phyloP scores from a whole-genome alignment of 208 protist species.

The Novymonas esmeraldas region DNA sequence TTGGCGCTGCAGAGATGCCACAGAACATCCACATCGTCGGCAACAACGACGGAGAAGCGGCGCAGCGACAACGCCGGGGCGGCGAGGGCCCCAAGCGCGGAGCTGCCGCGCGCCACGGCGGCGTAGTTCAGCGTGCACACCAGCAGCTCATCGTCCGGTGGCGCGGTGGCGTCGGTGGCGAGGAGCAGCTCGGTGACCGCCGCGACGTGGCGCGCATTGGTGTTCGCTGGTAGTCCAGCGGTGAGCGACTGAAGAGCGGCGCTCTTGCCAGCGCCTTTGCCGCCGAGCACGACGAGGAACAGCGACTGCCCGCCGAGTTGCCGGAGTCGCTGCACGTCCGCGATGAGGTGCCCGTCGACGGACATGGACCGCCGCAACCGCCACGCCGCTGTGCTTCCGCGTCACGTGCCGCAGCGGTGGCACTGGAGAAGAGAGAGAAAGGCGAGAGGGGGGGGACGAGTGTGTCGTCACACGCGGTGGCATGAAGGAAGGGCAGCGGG shows the following conservation, averaged over 20 bases:
- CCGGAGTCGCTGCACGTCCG: conserved; percentile 30
- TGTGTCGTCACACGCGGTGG: too few species aligned
- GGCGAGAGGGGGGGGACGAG: too few species aligned
- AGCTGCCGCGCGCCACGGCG: conserved; percentile 4
- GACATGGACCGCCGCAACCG: conserved; percentile 25
- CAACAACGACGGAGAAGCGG: conserved; percentile 49
- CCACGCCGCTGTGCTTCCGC: too few species aligned
- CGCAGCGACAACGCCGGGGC: neutral
- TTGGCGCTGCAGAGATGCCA: conserved; percentile 47
- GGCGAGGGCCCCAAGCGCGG: neutral
- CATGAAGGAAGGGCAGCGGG: too few species aligned
- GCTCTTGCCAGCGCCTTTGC: conserved; percentile 33
- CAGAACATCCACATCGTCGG: conserved; percentile 64
- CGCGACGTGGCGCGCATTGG: neutral
- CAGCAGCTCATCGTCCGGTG: neutral
- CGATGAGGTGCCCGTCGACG: conserved; percentile 32
- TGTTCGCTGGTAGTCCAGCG: conserved; percentile 3
- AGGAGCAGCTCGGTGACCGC: neutral
- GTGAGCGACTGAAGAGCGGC: conserved; percentile 29
- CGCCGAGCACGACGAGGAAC: conserved; percentile 34
- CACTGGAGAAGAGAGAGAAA: too few species aligned
- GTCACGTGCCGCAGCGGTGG: too few species aligned
- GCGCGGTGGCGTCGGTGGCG: neutral
- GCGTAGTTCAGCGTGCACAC: conserved; percentile 21
- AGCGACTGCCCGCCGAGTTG: conserved; percentile 15